phyloP scores from a whole-genome alignment of 1,284 basidiomycete species.

The Papiliotrema nemorosa region DNA sequence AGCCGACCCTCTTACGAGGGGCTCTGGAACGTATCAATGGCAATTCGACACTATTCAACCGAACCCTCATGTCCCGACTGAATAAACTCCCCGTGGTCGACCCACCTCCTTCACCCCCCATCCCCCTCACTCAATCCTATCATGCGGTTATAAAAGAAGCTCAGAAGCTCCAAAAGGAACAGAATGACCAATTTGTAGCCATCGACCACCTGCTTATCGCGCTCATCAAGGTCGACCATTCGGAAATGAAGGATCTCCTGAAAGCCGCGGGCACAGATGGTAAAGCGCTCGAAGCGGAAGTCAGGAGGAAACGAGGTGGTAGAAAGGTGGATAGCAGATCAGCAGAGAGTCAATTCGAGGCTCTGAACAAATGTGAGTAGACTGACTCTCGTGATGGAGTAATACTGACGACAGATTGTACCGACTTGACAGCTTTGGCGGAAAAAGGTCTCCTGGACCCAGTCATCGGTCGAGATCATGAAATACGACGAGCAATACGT shows the following conservation, averaged over 20 bases:
- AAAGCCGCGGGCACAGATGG: constrained; percentile 51
- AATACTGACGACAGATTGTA: constrained; percentile 29
- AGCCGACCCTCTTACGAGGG: constrained; percentile 42
- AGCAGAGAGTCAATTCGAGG: constrained; percentile 53
- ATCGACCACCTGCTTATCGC: constrained; percentile 79
- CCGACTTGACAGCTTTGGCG: constrained; percentile 50
- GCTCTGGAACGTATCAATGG: constrained; percentile 46
- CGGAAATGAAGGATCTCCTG: constrained; percentile 50
- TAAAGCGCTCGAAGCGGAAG: constrained; percentile 54
- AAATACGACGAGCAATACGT: constrained; percentile 59
- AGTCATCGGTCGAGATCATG: constrained; percentile 57
- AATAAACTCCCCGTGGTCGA: constrained; percentile 71
- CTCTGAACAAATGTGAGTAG: constrained; percentile 49
- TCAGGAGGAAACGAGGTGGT: constrained; percentile 53
- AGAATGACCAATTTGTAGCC: constrained; percentile 86
- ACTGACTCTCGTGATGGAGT: neutral
- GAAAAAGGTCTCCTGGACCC: constrained; percentile 57
- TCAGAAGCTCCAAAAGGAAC: constrained; percentile 71
- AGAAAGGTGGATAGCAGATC: constrained; percentile 55
- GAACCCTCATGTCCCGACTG: constrained; percentile 39
- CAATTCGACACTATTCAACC: constrained; percentile 41
- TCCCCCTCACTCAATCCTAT: constrained; percentile 59
- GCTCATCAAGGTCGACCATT: constrained; percentile 56
- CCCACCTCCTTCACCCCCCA: constrained; percentile 74
- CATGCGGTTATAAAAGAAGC: constrained; percentile 75